Evolutionary conservation across 2,329 filamentous ascomycete genomes (phyloP), one percentile per base, ranked within the genome.

Genomic region (Endoconidiophora laricicola): DNA sequence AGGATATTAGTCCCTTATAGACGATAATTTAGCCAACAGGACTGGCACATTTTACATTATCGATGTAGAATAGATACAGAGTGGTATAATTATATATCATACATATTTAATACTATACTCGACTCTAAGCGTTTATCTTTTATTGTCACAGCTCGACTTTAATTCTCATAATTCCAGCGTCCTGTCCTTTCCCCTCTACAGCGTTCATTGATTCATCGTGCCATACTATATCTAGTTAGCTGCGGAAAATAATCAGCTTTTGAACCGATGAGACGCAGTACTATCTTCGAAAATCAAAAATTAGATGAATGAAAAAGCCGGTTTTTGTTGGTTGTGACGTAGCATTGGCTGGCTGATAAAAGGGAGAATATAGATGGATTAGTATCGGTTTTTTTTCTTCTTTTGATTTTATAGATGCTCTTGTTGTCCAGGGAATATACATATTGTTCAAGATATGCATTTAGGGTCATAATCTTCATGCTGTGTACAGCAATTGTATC

Each of bases 311-410:
- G 38, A 12, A 38, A 49, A 50, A 50, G 48, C 48, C 42, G 48
- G 48, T 50, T 50, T 50, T 50, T 40, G 48, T 50, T 50, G 48
- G 29, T 46, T 50, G 6, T 29, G 41, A 23, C 22, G 48, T 50
- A 41, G 43, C 26, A 50, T 50, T 33, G n/a, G 16, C 26, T 33
- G n/a, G 16, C 26, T 33, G 26, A 33, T 33, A 33, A 33, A 10
- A 33, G 26, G 6, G 26, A 33, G 16, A 33, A 33, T 10, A 33
- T 3, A 10, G 26, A 9, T 33, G 26, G 12, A 44, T 33, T 29
- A 29, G 29, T 23, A 29, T 33, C 36, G 23, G 43, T 45, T 23
- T 29, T 12, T 20, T 18, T 18, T 18, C 16, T 18, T 18, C 16
- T 18, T 18, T 18, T 18, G 3, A 40, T 16, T 40, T 3, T 40